Evolutionary conservation across 1,139 yeast species (phyloP).

Genomic region (Yamadazyma conglobata): DNA sequence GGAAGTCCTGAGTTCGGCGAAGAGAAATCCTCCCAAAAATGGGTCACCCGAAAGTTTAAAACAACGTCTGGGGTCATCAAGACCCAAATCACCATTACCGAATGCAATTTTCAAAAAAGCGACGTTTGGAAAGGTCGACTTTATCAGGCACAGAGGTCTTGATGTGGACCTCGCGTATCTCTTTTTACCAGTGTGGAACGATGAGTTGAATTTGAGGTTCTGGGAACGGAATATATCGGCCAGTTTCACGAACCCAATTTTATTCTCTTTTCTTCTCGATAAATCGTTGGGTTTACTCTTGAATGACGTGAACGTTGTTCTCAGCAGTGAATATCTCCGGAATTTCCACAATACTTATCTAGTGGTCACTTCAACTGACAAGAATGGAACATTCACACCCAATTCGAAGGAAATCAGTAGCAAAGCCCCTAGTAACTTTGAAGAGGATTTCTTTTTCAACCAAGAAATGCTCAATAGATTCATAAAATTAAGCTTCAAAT

Average conservation of each 20-base stretch:
- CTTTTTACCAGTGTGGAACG: slow-evolving; percentile 27
- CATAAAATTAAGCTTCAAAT: slow-evolving; percentile 31
- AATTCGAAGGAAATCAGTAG: slow-evolving; percentile 1
- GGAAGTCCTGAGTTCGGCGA: too few relatives aligned
- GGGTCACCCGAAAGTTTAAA: background rate
- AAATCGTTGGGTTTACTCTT: slow-evolving; percentile 34
- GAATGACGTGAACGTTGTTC: slow-evolving; percentile 20
- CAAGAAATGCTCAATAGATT: slow-evolving; percentile 27
- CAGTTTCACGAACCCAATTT: slow-evolving; percentile 15
- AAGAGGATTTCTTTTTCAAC: slow-evolving; percentile 24
- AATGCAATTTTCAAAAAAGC: slow-evolving; percentile 12
- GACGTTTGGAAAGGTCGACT: slow-evolving; percentile 7
- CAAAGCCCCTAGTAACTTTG: background rate
- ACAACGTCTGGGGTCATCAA: too few relatives aligned
- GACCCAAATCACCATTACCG: slow-evolving; percentile 12
- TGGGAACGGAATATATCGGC: slow-evolving; percentile 20
- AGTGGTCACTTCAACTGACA: slow-evolving; percentile 6
- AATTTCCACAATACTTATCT: slow-evolving; percentile 16
- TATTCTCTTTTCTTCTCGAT: slow-evolving; percentile 36
- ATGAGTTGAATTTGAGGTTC: slow-evolving; percentile 18
- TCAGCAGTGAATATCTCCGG: slow-evolving; percentile 18
- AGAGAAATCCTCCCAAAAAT: too few relatives aligned
- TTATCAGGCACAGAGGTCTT: background rate
- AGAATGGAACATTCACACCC: background rate
- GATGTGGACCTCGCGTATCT: slow-evolving; percentile 2